These are phyloP conservation scores for Ceratobasidium sp. DNA, from an alignment of 1,284 basidiomycete species.

Conservation along the genomic window DNA sequence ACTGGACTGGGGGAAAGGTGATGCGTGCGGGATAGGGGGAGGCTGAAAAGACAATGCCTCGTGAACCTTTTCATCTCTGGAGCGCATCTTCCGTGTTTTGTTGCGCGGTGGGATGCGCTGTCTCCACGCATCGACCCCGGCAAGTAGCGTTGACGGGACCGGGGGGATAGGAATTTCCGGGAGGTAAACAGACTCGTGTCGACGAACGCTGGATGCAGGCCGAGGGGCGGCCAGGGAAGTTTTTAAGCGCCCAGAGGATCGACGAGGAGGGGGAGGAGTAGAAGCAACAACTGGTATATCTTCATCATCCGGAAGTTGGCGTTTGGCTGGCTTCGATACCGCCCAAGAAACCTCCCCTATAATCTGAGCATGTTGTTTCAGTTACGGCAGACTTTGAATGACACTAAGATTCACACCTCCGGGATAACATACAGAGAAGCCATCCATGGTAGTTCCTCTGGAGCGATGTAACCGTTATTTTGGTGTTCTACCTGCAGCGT, in stretches of 20 bases:
- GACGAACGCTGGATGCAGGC: not conserved
- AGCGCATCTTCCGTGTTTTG: constrained; percentile 32
- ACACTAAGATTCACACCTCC: constrained; percentile 7
- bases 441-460: constrained; percentile 36
- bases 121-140: constrained; percentile 37
- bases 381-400: not conserved
- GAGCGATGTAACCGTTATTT: constrained; percentile 29
- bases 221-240: not conserved
- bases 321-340: constrained; percentile 29
- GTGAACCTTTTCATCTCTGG: constrained; percentile 1
- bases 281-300: constrained; percentile 13
- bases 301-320: constrained; percentile 19
- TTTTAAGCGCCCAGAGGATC: constrained; percentile 8
- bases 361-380: constrained; percentile 7
- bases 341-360: constrained; percentile 31
- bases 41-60: not conserved
- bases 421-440: constrained; percentile 33
- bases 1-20: constrained; percentile 6
- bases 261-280: not conserved
- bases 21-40: constrained; percentile 26
- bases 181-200: not conserved
- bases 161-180: constrained; percentile 9
- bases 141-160: constrained; percentile 23
- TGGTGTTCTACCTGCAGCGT: constrained; percentile 34
- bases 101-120: constrained; percentile 37